Evolutionary conservation across 257 asterid genomes (phyloP).

Genomic region (Nicotiana tomentosiformis): DNA sequence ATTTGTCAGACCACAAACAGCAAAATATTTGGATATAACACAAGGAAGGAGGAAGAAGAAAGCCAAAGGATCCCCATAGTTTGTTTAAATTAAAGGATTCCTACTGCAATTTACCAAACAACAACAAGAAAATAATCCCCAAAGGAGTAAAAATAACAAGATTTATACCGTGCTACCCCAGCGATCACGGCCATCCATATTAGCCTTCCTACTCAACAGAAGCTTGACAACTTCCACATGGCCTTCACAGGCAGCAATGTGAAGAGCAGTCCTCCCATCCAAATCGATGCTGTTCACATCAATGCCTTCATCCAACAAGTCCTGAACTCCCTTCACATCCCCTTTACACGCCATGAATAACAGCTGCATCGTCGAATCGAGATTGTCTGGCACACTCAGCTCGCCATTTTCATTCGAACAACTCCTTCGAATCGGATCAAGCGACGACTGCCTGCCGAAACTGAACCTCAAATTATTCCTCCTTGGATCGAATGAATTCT

Average conservation of each 20-base stretch:
- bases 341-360: slow-evolving; percentile 80
- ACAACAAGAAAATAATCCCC: not conserved
- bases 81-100: not conserved
- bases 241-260: slow-evolving; percentile 90
- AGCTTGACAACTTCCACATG: slow-evolving; percentile 70
- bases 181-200: slow-evolving; percentile 90
- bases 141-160: not conserved
- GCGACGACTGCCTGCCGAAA: slow-evolving; percentile 88
- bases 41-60: not conserved
- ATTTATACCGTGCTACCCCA: slow-evolving; percentile 95
- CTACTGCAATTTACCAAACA: not conserved
- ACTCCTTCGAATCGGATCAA: slow-evolving; percentile 79
- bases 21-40: not conserved
- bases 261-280: slow-evolving; percentile 97
- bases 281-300: slow-evolving; percentile 92
- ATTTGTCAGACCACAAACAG: not conserved
- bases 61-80: not conserved
- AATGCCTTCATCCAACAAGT: slow-evolving; percentile 57
- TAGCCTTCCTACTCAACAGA: slow-evolving; percentile 65
- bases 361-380: slow-evolving; percentile 88
- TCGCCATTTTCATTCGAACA: slow-evolving; percentile 28
- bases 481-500: slow-evolving; percentile 78
- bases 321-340: slow-evolving; percentile 66
- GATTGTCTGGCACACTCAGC: slow-evolving; percentile 69
- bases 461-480: slow-evolving; percentile 73